Conservation (phyloP, 73 alveolate species). For the Symbiodinium pilosum region DNA sequence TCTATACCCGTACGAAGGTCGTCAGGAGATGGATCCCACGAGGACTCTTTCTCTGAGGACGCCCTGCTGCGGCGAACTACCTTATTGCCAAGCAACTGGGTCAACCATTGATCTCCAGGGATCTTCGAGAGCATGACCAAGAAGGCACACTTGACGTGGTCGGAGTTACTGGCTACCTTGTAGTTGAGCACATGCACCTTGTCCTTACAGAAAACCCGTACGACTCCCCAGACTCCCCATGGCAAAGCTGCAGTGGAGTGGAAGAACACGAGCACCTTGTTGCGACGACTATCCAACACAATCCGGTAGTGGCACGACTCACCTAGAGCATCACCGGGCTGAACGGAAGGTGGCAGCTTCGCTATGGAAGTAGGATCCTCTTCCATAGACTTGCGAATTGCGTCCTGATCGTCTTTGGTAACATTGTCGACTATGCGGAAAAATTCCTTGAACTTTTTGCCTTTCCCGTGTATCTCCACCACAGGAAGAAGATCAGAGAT, state of each 20-base stretch:
- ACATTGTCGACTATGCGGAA: not conserved
- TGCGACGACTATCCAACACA: not conserved
- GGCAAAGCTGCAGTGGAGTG: conserved; percentile 15
- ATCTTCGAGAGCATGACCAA: not conserved
- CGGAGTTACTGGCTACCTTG: not conserved
- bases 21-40: not conserved
- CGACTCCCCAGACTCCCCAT: not conserved
- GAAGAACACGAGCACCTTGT: not conserved
- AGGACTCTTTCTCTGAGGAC: not conserved
- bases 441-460: conserved; percentile 20
- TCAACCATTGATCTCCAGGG: not conserved
- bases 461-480: not conserved
- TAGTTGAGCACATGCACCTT: not conserved
- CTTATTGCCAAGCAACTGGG: not conserved
- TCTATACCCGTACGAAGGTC: conserved; percentile 4
- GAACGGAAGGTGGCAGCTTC: not conserved
- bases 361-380: not conserved
- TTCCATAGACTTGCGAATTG: not conserved
- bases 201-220: not conserved
- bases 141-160: not conserved
- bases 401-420: not conserved
- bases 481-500: not conserved
- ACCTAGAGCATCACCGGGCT: conserved; percentile 17
- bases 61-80: too few relatives aligned
- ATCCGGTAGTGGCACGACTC: not conserved